Percentiles rank a stretch among this genome's conserved stretches.
phyloP scores from a whole-genome alignment of 2,329 filamentous ascomycete genomes.

The Cercospora nicotianae region DNA sequence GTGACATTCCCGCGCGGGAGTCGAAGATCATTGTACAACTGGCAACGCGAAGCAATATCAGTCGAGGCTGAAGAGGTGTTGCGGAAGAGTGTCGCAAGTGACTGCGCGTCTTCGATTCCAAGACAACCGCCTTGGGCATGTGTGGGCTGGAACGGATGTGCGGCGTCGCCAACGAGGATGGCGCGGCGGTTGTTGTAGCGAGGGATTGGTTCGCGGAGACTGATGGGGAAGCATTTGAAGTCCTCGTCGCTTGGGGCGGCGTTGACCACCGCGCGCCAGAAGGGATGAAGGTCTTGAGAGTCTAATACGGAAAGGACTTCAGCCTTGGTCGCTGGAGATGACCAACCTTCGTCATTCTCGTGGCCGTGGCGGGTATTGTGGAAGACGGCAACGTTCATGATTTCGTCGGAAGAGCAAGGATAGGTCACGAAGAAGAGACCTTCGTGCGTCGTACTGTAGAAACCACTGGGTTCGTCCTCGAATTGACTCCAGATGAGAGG shows the following conservation, averaged over 20 bases:
- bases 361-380: constrained; percentile 19
- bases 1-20: constrained; percentile 16
- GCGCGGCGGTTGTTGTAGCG: constrained; percentile 11
- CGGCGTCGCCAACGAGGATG: constrained; percentile 16
- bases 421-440: constrained; percentile 19
- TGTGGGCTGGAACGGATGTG: constrained; percentile 15
- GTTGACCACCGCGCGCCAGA: constrained; percentile 15
- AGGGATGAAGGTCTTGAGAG: constrained; percentile 13
- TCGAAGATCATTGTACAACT: constrained; percentile 15
- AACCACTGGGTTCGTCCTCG: constrained; percentile 16
- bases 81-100: constrained; percentile 12
- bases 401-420: constrained; percentile 19
- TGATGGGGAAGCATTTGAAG: constrained; percentile 20
- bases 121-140: constrained; percentile 16
- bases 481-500: constrained; percentile 16
- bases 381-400: constrained; percentile 24
- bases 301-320: constrained; percentile 15
- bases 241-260: constrained; percentile 8
- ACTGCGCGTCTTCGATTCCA: constrained; percentile 17
- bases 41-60: constrained; percentile 3
- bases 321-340: constrained; percentile 16
- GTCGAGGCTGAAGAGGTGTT: not conserved
- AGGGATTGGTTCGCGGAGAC: constrained; percentile 10
- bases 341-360: constrained; percentile 23
- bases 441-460: constrained; percentile 4